These are phyloP conservation scores for Paecilomyces variotii DNA, from an alignment of 2,329 filamentous ascomycete species.

Conservation along the genomic window DNA sequence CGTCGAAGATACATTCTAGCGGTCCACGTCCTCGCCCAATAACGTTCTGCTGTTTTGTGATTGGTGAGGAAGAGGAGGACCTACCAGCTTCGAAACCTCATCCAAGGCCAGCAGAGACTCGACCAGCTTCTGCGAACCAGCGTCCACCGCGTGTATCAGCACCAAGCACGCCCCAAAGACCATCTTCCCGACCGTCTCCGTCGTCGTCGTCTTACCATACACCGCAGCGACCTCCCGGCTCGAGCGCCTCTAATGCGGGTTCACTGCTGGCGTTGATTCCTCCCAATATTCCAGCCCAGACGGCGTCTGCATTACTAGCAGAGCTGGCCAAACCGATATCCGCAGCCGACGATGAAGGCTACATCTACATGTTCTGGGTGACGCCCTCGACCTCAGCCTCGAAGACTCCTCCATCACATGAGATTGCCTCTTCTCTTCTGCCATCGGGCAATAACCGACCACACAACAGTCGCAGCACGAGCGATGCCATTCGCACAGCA, in stretches of 20 bases:
- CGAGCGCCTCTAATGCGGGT: slow-evolving; percentile 31
- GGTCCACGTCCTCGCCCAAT: neutral
- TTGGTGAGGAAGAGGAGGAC: slow-evolving; percentile 22
- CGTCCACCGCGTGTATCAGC: slow-evolving; percentile 1
- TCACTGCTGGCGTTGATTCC: slow-evolving; percentile 62
- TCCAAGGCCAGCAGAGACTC: slow-evolving; percentile 8
- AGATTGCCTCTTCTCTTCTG: slow-evolving; percentile 53
- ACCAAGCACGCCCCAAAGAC: neutral
- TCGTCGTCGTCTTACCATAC: neutral
- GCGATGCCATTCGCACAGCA: slow-evolving; percentile 31
- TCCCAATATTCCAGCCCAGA: slow-evolving; percentile 55
- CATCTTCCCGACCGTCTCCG: neutral
- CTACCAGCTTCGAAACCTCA: slow-evolving; percentile 15
- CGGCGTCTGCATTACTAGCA: slow-evolving; percentile 60
- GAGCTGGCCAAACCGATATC: slow-evolving; percentile 73
- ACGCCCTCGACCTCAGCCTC: slow-evolving; percentile 55
- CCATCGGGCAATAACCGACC: slow-evolving; percentile 35
- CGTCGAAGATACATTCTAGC: slow-evolving; percentile 10
- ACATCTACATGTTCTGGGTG: slow-evolving; percentile 99
- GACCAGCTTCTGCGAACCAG: slow-evolving; percentile 2
- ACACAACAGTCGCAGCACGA: slow-evolving; percentile 21
- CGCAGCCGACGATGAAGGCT: slow-evolving; percentile 68
- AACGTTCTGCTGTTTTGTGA: slow-evolving; percentile 26
- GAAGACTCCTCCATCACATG: slow-evolving; percentile 45
- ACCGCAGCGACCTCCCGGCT: slow-evolving; percentile 10